Evolutionary conservation across 768 basidiomycete genomes (phyloP).

Genomic region (Coprinopsis strossmayeri): DNA sequence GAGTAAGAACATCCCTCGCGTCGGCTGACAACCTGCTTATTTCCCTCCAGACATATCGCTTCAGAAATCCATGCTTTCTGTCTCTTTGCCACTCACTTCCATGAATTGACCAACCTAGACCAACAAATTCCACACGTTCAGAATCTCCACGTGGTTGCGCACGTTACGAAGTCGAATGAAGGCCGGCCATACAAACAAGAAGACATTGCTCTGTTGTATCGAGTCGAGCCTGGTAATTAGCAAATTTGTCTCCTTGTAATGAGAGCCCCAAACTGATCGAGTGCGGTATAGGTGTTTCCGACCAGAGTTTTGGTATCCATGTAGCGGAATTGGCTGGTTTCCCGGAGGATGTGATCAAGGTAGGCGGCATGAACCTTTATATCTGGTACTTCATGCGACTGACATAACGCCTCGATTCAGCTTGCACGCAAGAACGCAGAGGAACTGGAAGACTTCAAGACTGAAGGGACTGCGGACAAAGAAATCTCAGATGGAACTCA

Average conservation of each 20-base stretch:
- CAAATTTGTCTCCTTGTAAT: background rate
- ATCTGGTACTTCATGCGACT: background rate
- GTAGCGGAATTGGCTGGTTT: constrained; percentile 98
- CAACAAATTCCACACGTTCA: constrained; percentile 83
- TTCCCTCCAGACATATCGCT: constrained; percentile 71
- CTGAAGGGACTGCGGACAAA: constrained; percentile 36
- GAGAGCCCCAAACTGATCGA: constrained; percentile 9
- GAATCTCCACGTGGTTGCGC: constrained; percentile 93
- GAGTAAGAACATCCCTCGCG: constrained; percentile 46
- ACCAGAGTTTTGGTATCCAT: constrained; percentile 98
- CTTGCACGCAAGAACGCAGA: constrained; percentile 44
- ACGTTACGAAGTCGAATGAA: constrained; percentile 77
- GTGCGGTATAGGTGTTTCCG: constrained; percentile 65
- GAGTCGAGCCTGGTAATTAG: constrained; percentile 79
- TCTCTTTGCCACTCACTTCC: constrained; percentile 96
- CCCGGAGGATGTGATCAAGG: constrained; percentile 86
- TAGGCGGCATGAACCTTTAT: constrained; percentile 3
- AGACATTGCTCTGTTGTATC: constrained; percentile 77
- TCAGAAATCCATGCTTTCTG: constrained; percentile 90
- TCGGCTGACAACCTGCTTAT: background rate
- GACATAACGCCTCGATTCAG: constrained; percentile 26
- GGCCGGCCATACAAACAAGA: constrained; percentile 61
- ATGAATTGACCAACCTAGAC: constrained; percentile 90
- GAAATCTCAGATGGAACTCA: constrained; percentile 8
- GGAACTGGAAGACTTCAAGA: constrained; percentile 20